Base-by-base conservation (phyloP, 1,284 basidiomycete genomes). In the Puccinia novopanici region DNA sequence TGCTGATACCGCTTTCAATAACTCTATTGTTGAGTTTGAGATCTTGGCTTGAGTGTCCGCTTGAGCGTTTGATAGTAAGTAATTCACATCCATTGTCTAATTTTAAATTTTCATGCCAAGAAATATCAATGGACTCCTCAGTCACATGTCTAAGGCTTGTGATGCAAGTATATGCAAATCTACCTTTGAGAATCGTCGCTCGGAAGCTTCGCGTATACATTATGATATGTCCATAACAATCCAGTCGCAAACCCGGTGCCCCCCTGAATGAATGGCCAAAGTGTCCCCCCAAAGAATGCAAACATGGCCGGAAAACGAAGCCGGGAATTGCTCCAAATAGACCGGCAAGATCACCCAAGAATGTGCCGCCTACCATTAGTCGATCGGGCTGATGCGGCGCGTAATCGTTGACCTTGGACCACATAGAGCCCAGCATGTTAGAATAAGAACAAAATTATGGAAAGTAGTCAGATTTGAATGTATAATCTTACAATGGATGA, bases 231-330 rank as follows among this genome's bases (percentile, higher is more conserved):
- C 77, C 77, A 79, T 1, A 34, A 34, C 37, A 72, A 42, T 19
- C 77, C 77, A 61, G 77, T 59, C 15, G 59, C 30, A 48, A 79
- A 57, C 24, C 77, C 77, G 22, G 68, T 52, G 9, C 54, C 77
- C 63, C 77, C 77, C 37, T 79, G 77, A 70, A 70, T 68, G 40
- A 68, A 78, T 27, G 75, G 75, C 75, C 75, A 78, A 57, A 78
- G 30, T 37, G 63, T 34, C 42, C 73, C 75, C 22, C 63, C 75
- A 68, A 77, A 54, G 52, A 68, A 77, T 2, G 63, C 75, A 34
- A 71, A 19, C 8, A 42, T n/a, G 10, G 9, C 13, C 37, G 76
- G 76, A 37, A 57, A 34, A 80, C 24, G 24, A 73, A 80, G 4
- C 78, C 78, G 30, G 78, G 78, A 13, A 80, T 80, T 15, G 78